Base-by-base conservation (phyloP, 148 eudicot species). In the Camellia granthamiana region DNA sequence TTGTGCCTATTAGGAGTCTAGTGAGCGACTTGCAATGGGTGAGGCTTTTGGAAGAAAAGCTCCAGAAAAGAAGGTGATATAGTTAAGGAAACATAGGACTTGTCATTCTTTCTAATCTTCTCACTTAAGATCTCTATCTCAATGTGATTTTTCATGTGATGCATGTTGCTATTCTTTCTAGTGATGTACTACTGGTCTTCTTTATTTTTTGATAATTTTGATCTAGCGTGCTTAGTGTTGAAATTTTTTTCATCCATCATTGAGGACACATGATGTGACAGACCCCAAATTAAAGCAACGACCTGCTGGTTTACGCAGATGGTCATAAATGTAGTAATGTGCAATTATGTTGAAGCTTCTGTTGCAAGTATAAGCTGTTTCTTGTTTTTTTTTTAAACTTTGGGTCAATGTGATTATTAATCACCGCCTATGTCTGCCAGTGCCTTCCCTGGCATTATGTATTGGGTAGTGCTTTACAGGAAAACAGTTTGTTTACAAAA, bases 11-110 rank as follows among this genome's bases (percentile, higher is more conserved):
- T 80, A 96, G 99, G 98, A 96, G 83, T 93, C 97, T 69, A 96
- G 97, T 63, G 95, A 91, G 79, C 88, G 82, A 71, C 97, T 94
- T 85, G 97, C 98, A 73, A 89, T 91, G 97, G 98, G 98, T 59
- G 97, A 94, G 88, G 95, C 89, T 79, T 94, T 94, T 80, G 97
- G 98, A 76, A 85, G 92, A 75, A 92, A 92, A 85, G 87, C 92
- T 81, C 95, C 97, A 65, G 91, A 77, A 72, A 84, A 88, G 81
- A 91, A 90, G 95, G 98, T 94, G 71, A 83, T 75, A 49, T 64
- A 52, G 14, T 55, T 66, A 43, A 79, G 30, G 60, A 43, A 56
- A 42, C 14, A 70, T n/a, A 14, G 15, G 63, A 60, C 19, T 18
- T 60, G 63, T 4, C 13, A 18, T 70, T 47, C 12, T 70, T 69